Base-by-base conservation (phyloP, 2,329 filamentous ascomycete genomes). In the Zymoseptoria ardabiliae region DNA sequence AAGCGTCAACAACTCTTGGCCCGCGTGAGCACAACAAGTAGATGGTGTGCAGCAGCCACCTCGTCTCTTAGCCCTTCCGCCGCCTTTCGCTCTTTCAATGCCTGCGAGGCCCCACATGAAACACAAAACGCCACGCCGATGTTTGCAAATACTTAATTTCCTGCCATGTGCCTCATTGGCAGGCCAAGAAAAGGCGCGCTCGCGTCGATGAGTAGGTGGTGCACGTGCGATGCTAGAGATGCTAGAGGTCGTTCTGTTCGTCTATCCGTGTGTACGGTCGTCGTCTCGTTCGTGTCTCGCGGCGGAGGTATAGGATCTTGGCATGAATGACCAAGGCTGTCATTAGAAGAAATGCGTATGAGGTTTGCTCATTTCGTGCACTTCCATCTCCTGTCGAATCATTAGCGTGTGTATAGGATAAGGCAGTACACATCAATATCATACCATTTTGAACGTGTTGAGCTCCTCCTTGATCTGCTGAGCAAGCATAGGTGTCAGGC, bases 381-480 rank as follows among this genome's bases (percentile, higher is more conserved):
- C 94, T 81, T 97, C 94, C 94, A 99, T 99, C 80, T 99, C 94
- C 94, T 97, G 13, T 17, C 10, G 9, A n/a, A 19, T 51, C 48
- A 68, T 84, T 74, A 83, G 79, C 66, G 63, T 61, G 65, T 58
- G 56, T 17, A 22, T 22, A 9, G 21, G n/a, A n/a, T 17, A 2
- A 2, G 54, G 20, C 9, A 13, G 19, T 7, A 6, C 11, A 2
- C 4, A n/a, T 19, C 48, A 17, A n/a, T 20, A 50, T 77, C 86
- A 63, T 79, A 94, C 91, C 94, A 99, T 99, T 76, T 99, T 99
- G 82, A 99, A 99, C 68, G 87, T 95, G 78, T 99, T 99, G 68
- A 99, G 84, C 78, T 99, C 94, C 78, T 99, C 94, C 78, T 97
- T 97, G 78, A 99, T 99, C 75, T 99, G 94, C 77, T 99, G 94